phyloP scores from a whole-genome alignment of 2,329 filamentous ascomycete genomes.

The Tothia fuscella region DNA sequence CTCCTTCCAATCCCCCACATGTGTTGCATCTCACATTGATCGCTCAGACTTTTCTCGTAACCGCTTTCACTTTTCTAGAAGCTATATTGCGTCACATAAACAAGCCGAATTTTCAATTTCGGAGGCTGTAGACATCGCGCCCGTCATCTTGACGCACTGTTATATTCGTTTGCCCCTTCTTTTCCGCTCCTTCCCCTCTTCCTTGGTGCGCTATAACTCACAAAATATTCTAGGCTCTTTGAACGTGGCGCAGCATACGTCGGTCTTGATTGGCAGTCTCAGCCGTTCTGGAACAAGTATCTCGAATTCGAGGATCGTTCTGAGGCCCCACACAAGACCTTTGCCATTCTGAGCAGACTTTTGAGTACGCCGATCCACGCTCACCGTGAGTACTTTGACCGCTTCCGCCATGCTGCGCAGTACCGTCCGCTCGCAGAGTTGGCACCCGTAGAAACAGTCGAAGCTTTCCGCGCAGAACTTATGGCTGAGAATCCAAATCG shows the following conservation, averaged over 20 bases:
- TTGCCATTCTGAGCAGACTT: conserved; percentile 68
- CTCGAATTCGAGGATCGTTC: conserved; percentile 91
- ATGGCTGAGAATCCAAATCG: conserved; percentile 49
- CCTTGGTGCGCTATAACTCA: conserved; percentile 26
- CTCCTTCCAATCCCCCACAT: conserved; percentile 1
- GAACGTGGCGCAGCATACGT: conserved; percentile 77
- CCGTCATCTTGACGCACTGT: conserved; percentile 13
- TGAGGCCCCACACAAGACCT: conserved; percentile 73
- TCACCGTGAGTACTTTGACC: conserved; percentile 88
- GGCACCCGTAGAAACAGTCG: conserved; percentile 54
- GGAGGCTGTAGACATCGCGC: background rate
- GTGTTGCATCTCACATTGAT: conserved; percentile 6
- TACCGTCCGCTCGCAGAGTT: conserved; percentile 62
- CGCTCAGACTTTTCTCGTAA: conserved; percentile 3
- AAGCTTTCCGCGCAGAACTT: conserved; percentile 59
- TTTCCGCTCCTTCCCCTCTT: conserved; percentile 12
- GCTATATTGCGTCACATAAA: background rate
- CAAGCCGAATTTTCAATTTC: too few species aligned
- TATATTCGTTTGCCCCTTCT: conserved; percentile 9
- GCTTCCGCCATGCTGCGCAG: conserved; percentile 68
- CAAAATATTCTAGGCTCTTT: conserved; percentile 55
- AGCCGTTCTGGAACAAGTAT: conserved; percentile 98
- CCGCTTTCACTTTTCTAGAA: conserved; percentile 5
- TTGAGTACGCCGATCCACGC: conserved; percentile 91
- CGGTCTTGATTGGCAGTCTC: conserved; percentile 84